Evolutionary conservation across 768 basidiomycete genomes (phyloP).

Genomic region (Termitomyces sp.): DNA sequence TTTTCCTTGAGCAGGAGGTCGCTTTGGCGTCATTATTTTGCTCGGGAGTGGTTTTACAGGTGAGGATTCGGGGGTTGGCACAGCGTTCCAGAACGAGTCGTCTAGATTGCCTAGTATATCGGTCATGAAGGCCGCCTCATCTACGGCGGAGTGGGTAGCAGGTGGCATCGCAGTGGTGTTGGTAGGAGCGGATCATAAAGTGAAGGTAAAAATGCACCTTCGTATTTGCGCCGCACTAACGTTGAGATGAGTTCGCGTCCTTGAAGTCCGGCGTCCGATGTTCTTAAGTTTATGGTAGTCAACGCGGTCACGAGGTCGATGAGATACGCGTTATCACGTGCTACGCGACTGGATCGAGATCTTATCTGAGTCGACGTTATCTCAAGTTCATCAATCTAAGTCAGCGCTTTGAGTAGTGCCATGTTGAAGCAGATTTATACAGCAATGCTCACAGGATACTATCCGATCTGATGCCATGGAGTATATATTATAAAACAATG

Average conservation of each 20-base stretch:
- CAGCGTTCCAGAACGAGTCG: conserved; percentile 41
- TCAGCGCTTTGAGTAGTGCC: too few relatives aligned
- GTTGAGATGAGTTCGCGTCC: background rate
- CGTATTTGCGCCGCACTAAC: background rate
- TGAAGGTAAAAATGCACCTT: background rate
- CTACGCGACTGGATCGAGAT: background rate
- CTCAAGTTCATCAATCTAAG: too few relatives aligned
- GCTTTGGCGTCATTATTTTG: conserved; percentile 13
- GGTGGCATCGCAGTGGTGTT: conserved; percentile 26
- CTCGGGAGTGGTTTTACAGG: conserved; percentile 15
- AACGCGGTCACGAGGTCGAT: conserved; percentile 3
- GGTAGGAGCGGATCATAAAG: background rate
- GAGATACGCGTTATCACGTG: background rate
- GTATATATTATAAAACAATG: too few relatives aligned
- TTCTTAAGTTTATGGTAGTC: background rate
- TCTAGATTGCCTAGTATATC: conserved; percentile 34
- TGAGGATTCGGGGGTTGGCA: conserved; percentile 30
- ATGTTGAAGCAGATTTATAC: too few relatives aligned
- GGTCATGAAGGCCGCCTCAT: conserved; percentile 56
- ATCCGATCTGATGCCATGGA: too few relatives aligned
- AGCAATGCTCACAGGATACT: background rate
- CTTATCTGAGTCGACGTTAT: too few relatives aligned
- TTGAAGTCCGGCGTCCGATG: background rate
- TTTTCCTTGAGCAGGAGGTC: conserved; percentile 6
- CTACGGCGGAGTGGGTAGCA: conserved; percentile 26